Base-by-base conservation (phyloP, 768 basidiomycete species). In the Podaxis pistillaris region DNA sequence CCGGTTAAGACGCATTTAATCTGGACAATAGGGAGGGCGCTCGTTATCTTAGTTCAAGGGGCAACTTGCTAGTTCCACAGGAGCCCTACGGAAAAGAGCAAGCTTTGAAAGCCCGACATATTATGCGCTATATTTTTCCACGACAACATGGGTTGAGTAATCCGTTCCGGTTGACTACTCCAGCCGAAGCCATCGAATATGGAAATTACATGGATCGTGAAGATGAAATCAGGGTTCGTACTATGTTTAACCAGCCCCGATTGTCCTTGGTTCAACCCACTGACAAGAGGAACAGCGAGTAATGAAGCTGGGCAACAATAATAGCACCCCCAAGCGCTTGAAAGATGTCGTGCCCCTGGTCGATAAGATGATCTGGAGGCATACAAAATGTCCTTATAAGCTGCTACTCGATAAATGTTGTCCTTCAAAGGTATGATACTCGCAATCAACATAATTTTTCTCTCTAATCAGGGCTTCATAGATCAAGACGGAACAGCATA, bases 111-210 rank as follows among this genome's bases (percentile, higher is more conserved):
- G 81, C 83, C 0, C 81, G 89, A 44, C 86, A 86, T 65, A 74
- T 94, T 1, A 81, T 89, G 37, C 95, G 94, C 75, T 89, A 94
- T 68, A 77, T 98, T 1, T 96, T 98, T 68, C 87, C 94, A 9
- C 80, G 87, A 44, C 91, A 94, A 67, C 93, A 88, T 68, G 82
- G 83, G 0, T 70, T 97, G 1, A 69, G 78, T 4, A 90, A 78
- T 66, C 80, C 87, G 1, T 95, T 94, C 68, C 50, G 63, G 63
- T 52, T 68, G 60, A 24, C 65, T 11, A 52, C 62, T 6, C 40
- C 46, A 8, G 65, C 64, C 17, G 73, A 69, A 47, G 64, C 68
- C 0, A 75, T 75, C 49, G 72, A 73, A 33, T 76, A 81, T 63
- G 78, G 79, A 3, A 80, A 89, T 68, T 87, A 83, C 67, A 66